Evolutionary conservation across 352 stramenopile species (phyloP).

Genomic region (Phytophthora colocasiae): DNA sequence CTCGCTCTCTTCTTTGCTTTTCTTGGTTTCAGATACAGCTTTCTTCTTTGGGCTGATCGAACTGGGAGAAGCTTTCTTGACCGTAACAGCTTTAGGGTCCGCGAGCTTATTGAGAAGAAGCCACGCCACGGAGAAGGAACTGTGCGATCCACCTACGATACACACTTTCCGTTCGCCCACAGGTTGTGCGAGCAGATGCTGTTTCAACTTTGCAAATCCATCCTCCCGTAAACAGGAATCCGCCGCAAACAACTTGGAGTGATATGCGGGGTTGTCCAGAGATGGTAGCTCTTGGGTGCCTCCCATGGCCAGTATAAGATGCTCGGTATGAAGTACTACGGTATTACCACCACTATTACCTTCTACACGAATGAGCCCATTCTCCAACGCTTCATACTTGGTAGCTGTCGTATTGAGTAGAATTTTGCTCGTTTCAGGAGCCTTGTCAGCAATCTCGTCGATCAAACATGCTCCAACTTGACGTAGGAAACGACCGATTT

Average conservation of each 20-base stretch:
- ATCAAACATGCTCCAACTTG: slow-evolving; percentile 54
- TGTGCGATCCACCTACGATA: slow-evolving; percentile 87
- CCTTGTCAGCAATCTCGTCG: slow-evolving; percentile 51
- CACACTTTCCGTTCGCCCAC: slow-evolving; percentile 66
- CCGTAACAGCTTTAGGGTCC: slow-evolving; percentile 19
- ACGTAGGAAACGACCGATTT: slow-evolving; percentile 74
- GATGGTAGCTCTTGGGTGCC: slow-evolving; percentile 58
- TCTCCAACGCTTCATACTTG: slow-evolving; percentile 54
- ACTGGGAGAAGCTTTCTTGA: slow-evolving; percentile 4
- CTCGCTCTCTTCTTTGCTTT: slow-evolving; percentile 20
- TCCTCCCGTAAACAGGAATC: slow-evolving; percentile 72
- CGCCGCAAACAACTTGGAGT: slow-evolving; percentile 69
- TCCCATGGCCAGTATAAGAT: slow-evolving; percentile 76
- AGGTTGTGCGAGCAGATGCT: slow-evolving; percentile 42
- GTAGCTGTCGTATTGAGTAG: slow-evolving; percentile 60
- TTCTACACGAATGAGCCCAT: slow-evolving; percentile 60
- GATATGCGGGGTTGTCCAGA: slow-evolving; percentile 45
- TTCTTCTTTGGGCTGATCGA: slow-evolving; percentile 18
- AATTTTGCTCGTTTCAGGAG: slow-evolving; percentile 50
- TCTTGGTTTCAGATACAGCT: slow-evolving; percentile 3
- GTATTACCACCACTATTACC: slow-evolving; percentile 36
- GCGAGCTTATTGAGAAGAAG: slow-evolving; percentile 74
- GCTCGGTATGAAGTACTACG: slow-evolving; percentile 58
- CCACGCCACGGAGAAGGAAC: slow-evolving; percentile 86
- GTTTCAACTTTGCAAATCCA: slow-evolving; percentile 59